Base-by-base conservation (phyloP, 768 basidiomycete genomes). In the Boletus sp. region DNA sequence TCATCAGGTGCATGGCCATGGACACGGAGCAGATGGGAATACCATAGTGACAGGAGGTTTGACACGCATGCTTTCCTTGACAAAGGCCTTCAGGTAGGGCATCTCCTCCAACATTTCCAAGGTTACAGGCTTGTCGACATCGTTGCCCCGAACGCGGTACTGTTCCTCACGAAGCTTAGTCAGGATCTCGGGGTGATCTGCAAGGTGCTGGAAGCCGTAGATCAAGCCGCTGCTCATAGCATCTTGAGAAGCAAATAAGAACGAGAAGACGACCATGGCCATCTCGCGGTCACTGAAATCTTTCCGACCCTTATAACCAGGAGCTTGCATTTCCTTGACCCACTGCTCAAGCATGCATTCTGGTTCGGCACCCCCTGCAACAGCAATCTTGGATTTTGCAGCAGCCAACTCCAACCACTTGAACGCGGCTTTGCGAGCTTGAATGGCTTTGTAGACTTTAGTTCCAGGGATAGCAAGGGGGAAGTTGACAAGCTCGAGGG, bases 401-500 rank as follows among this genome's bases (percentile, higher is more conserved):
- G 93, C 91, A 33, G 94, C 94, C 55, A 85, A 74, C 64, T 83
- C 81, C 42, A 98, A 78, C 83, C 87, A 89, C 59, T 80, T 75
- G 75, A 93, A 80, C 17, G 93, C 91, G 42, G 79, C 76, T 69
- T 96, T 97, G 68, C 95, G 85, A 2, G 93, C 88, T 71, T 94
- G 86, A 60, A 93, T 87, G 3, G 96, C 97, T 61, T 85, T 89
- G 74, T 89, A 98, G 51, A 98, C 84, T 69, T 98, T 98, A 37
- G 97, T 98, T 29, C 97, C 97, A 19, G 97, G 97, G 35, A 97
- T 64, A 15, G 96, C 86, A 56, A 98, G 74, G 15, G 97, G 97
- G 77, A 99, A 98, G 78, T 99, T 99, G 78, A 99, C 97, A 51
- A 99, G 88, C 70, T 99, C 93, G 39, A 99, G 87, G 3, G 97